A percentile compares a stretch with the other conserved stretches of the same genome.
Conservation (phyloP, 176 grass and related monocot species). For the Triticum turgidum region DNA sequence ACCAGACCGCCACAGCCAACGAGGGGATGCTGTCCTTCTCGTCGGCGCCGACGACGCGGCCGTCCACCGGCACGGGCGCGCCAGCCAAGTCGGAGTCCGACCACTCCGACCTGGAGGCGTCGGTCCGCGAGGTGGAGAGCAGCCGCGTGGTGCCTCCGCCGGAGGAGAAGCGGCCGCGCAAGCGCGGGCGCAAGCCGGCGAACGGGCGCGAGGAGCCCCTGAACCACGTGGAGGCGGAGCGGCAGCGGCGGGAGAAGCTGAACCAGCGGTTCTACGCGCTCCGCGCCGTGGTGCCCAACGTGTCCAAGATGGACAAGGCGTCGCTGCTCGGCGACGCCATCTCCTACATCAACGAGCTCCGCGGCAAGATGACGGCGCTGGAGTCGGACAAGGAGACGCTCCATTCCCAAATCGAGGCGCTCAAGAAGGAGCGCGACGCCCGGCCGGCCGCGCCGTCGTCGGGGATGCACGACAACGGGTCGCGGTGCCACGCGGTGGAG, state of each 20-base stretch:
- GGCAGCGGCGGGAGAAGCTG: slow-evolving; percentile 95
- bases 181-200: slow-evolving; percentile 93
- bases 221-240: slow-evolving; percentile 94
- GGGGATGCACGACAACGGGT: slow-evolving; percentile 25
- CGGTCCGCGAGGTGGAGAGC: slow-evolving; percentile 90
- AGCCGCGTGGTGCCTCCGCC: slow-evolving; percentile 63
- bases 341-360: slow-evolving; percentile 93
- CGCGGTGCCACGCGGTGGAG: slow-evolving; percentile 68
- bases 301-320: slow-evolving; percentile 99
- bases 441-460: slow-evolving; percentile 27
- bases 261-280: slow-evolving; percentile 98
- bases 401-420: slow-evolving; percentile 57
- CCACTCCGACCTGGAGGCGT: slow-evolving; percentile 88
- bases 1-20: slow-evolving; percentile 35
- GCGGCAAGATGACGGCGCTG: slow-evolving; percentile 51
- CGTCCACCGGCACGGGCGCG: slow-evolving; percentile 48
- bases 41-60: slow-evolving; percentile 46
- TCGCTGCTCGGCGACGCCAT: slow-evolving; percentile 94
- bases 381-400: slow-evolving; percentile 73
- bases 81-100: slow-evolving; percentile 76
- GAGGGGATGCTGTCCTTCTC: slow-evolving; percentile 98
- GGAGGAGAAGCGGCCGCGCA: slow-evolving; percentile 90
- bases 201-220: slow-evolving; percentile 96
- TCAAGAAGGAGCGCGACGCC: slow-evolving; percentile 72
- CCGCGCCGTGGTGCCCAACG: slow-evolving; percentile 94